A percentile compares a stretch with the other conserved stretches of the same genome.
These are phyloP conservation scores for Leccinum ochraceum DNA, from an alignment of 768 basidiomycete genomes.

Conservation along the genomic window DNA sequence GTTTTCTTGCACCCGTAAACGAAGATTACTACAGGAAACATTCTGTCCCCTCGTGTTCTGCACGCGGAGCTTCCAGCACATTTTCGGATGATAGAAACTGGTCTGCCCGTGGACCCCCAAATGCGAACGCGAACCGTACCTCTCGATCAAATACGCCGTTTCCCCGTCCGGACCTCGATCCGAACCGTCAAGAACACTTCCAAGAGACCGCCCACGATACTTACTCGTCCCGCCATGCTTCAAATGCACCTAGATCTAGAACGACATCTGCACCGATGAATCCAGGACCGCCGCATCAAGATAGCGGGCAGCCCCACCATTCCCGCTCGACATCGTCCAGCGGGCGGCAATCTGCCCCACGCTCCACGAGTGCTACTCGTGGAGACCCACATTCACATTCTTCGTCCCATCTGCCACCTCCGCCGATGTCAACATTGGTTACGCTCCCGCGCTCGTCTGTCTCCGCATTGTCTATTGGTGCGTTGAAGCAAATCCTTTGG, in stretches of 20 bases:
- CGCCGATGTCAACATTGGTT: slow-evolving; percentile 68
- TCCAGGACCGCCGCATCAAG: slow-evolving; percentile 12
- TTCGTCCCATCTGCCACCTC: slow-evolving; percentile 38
- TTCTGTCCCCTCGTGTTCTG: slow-evolving; percentile 23
- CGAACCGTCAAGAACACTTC: slow-evolving; percentile 37
- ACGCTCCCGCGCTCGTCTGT: slow-evolving; percentile 58
- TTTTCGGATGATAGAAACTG: slow-evolving; percentile 21
- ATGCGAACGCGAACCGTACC: slow-evolving; percentile 8
- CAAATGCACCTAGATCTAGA: slow-evolving; percentile 19
- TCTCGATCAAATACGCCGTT: slow-evolving; percentile 41
- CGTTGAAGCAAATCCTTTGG: slow-evolving; percentile 78
- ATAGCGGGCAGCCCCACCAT: slow-evolving; percentile 1
- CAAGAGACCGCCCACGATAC: slow-evolving; percentile 13
- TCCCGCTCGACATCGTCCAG: slow-evolving; percentile 22
- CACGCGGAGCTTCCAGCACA: slow-evolving; percentile 11
- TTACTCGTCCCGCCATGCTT: slow-evolving; percentile 19
- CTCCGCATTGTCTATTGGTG: slow-evolving; percentile 60
- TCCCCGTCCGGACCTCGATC: slow-evolving; percentile 64
- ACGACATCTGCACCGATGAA: slow-evolving; percentile 24
- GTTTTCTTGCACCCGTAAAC: slow-evolving; percentile 58
- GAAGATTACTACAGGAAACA: slow-evolving; percentile 50
- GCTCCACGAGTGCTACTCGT: slow-evolving; percentile 7
- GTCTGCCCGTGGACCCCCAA: slow-evolving; percentile 14
- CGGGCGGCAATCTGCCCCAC: slow-evolving; percentile 16
- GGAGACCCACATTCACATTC: slow-evolving; percentile 30